phyloP scores from a whole-genome alignment of 495 filamentous ascomycete species.

The Choiromyces venosus region DNA sequence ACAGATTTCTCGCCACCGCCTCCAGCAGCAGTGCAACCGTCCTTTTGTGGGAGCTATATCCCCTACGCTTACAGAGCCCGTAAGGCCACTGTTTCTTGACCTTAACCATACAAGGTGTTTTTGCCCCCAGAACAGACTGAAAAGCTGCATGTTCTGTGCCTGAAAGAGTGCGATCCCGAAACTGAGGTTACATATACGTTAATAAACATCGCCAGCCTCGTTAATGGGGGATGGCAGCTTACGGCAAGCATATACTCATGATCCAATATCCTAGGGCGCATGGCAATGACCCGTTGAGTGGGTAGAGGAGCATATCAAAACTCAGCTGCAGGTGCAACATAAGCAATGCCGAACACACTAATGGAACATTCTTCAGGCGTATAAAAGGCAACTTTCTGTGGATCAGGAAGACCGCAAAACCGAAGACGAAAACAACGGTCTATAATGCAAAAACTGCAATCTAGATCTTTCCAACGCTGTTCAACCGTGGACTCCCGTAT shows the following conservation, averaged over 20 bases:
- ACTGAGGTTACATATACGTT: slow-evolving; percentile 13
- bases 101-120: slow-evolving; percentile 31
- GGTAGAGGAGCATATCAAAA: slow-evolving; percentile 38
- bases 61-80: background rate
- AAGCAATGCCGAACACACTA: slow-evolving; percentile 31
- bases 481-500: slow-evolving; percentile 25
- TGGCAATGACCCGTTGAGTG: slow-evolving; percentile 33
- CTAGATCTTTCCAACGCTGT: slow-evolving; percentile 30
- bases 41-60: slow-evolving; percentile 13
- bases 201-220: background rate
- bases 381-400: slow-evolving; percentile 35
- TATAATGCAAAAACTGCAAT: slow-evolving; percentile 26
- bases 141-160: slow-evolving; percentile 41
- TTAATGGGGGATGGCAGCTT: slow-evolving; percentile 6
- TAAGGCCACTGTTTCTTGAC: slow-evolving; percentile 7
- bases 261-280: slow-evolving; percentile 37
- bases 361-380: slow-evolving; percentile 34
- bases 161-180: slow-evolving; percentile 40
- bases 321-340: slow-evolving; percentile 35
- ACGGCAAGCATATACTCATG: slow-evolving; percentile 38
- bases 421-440: slow-evolving; percentile 25
- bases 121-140: slow-evolving; percentile 35
- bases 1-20: slow-evolving; percentile 25
- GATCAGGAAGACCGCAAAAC: slow-evolving; percentile 18
- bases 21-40: slow-evolving; percentile 11